Base-by-base conservation (phyloP, 495 filamentous ascomycete species). In the Thermochaetoides thermophila region DNA sequence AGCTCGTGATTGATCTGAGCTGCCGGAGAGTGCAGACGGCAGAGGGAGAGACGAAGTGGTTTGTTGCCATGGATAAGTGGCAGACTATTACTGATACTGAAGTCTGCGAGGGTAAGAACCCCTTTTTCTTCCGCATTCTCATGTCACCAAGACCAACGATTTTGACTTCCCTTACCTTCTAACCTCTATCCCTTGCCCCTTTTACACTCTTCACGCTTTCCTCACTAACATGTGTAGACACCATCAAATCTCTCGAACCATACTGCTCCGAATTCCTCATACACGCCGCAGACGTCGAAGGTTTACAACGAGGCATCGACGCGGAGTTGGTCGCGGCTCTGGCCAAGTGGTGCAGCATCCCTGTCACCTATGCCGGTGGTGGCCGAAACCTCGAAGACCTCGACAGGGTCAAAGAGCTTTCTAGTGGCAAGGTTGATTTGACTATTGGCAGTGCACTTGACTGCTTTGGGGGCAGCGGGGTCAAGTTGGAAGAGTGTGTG, bases 251-350 rank as follows among this genome's bases (percentile, higher is more conserved):
- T 9, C 63, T 96, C 7, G 85, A 93, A 47, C 79, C 78, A 8
- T 87, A 84, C 52, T 95, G 89, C 60, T 83, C 79, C 26, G 91
- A 97, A 48, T 96, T 97, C 53, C 64, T 97, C 30, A 83, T 97
- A 46, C 91, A 97, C 47, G 89, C 89, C n/a, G 89, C 91, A n/a
- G 89, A 97, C 51, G 84, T 87, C 34, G 89, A 96, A 51, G 89
- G 89, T 7, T 60, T 96, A 29, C 91, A 95, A 50, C 64, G 66
- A 31, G 89, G 89, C 17, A 78, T 97, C 31, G 91, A 97, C 44
- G 78, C 87, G 45, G 68, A 78, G 31, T 60, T 97, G 2, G 85
- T 97, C 0, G 56, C 66, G 34, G 72, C 61, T 34, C 58, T 97
- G 29, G 78, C 83, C 2, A 56, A 74, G 42, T 96, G 86, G 82